Conservation (phyloP, 768 basidiomycete species). For the Termitomyces sp. region DNA sequence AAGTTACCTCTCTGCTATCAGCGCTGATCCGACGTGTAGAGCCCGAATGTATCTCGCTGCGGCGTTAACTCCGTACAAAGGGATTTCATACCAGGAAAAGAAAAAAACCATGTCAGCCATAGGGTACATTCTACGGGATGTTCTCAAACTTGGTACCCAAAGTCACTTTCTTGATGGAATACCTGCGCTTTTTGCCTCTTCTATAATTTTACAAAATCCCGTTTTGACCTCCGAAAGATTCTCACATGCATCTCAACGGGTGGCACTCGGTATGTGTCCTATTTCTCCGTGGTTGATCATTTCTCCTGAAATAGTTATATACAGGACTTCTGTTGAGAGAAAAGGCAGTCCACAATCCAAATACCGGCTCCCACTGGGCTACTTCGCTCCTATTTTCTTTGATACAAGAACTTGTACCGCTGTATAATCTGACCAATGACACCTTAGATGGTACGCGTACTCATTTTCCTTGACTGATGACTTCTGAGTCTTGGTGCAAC, state of each 20-base stretch:
- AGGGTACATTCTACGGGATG: constrained; percentile 74
- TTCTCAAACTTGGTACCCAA: constrained; percentile 77
- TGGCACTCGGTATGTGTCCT: constrained; percentile 49
- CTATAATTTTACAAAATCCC: constrained; percentile 35
- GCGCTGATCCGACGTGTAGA: constrained; percentile 32
- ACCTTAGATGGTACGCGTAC: constrained; percentile 40
- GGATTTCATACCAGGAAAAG: constrained; percentile 51
- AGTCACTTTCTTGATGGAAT: constrained; percentile 76
- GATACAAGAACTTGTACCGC: constrained; percentile 59
- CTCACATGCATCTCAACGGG: constrained; percentile 41
- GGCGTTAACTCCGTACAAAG: constrained; percentile 66
- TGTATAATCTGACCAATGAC: constrained; percentile 39
- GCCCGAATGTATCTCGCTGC: constrained; percentile 77
- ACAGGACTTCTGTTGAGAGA: constrained; percentile 68
- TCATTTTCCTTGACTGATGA: not conserved
- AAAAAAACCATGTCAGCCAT: constrained; percentile 62
- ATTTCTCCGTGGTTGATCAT: not conserved
- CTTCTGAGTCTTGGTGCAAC: constrained; percentile 1
- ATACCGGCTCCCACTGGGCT: constrained; percentile 64
- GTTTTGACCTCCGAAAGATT: constrained; percentile 29
- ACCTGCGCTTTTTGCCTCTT: constrained; percentile 57
- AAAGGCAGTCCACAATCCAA: constrained; percentile 56
- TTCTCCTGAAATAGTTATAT: not conserved
- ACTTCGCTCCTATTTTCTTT: constrained; percentile 71
- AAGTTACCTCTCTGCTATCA: constrained; percentile 33